Base-by-base conservation (phyloP, 2,329 filamentous ascomycete genomes). In the Sporothrix phasma region DNA sequence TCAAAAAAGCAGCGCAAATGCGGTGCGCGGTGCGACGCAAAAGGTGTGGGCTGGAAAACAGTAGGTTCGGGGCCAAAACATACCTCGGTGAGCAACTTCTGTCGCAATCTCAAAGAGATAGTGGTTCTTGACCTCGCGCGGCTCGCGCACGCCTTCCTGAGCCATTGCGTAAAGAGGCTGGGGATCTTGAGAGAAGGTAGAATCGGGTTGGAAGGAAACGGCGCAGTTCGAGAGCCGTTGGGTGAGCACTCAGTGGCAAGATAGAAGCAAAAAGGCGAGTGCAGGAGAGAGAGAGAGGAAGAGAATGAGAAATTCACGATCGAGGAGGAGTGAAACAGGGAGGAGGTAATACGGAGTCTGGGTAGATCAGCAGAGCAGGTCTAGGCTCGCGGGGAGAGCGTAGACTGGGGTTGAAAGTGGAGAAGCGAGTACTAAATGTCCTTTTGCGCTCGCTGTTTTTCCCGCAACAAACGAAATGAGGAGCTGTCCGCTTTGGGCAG, bases 101-200 rank as follows among this genome's bases (percentile, higher is more conserved):
- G 94, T 97, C 66, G 94, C 92, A 72, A 97, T 82, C 79, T 99
- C 94, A 74, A 99, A 99, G 70, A 99, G 88, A 73, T 95, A 82
- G 78, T 97, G 94, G 77, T 96, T 94, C 79, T 89, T 92, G 72
- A 97, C 90, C 78, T 97, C 92, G 71, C 83, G 82, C 68, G 76
- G 74, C 66, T 73, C 70, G 67, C 75, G 76, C 11, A 77, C 76
- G 69, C 74, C 75, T 69, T 75, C 78, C 66, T 80, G 77, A 45
- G 61, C 53, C 67, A 62, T 63, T 66, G 66, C 60, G 66, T 49
- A 29, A 61, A 62, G 64, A 61, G 58, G 17, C 22, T n/a, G 43
- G n/a, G 13, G 26, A 51, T 29, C 15, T 45, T 39, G 22, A 29
- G 6, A 61, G 29, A 31, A 54, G 11, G 19, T 8, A 43, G 41